Conservation (phyloP, 2,329 filamentous ascomycete species). For the Aureobasidium sp. region DNA sequence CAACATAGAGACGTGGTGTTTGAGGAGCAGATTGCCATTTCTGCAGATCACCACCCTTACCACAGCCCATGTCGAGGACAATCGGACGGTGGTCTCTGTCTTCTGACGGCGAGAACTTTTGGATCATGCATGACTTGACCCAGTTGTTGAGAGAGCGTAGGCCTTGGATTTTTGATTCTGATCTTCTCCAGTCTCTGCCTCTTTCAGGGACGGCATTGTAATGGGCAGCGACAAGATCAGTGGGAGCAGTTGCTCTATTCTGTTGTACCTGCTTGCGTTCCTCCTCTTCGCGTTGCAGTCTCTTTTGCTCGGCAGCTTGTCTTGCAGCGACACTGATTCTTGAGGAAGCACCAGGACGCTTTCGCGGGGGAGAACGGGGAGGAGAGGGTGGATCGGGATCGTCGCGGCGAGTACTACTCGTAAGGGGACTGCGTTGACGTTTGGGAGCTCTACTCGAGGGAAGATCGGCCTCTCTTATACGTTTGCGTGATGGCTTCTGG, state of each 20-base stretch:
- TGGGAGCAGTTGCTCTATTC: slow-evolving; percentile 65
- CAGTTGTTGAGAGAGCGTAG: slow-evolving; percentile 98
- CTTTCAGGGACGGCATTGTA: slow-evolving; percentile 97
- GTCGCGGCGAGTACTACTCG: slow-evolving; percentile 20
- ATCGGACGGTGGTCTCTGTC: slow-evolving; percentile 66
- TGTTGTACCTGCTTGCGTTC: slow-evolving; percentile 57
- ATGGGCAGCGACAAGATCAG: slow-evolving; percentile 91
- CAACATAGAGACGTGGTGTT: slow-evolving; percentile 91
- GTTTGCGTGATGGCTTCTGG: slow-evolving; percentile 22
- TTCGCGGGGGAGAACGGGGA: slow-evolving; percentile 29
- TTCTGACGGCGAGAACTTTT: slow-evolving; percentile 80
- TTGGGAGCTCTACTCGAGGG: slow-evolving; percentile 20
- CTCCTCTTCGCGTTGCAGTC: slow-evolving; percentile 44
- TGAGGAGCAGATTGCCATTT: slow-evolving; percentile 99
- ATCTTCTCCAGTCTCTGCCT: slow-evolving; percentile 94
- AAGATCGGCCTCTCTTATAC: slow-evolving; percentile 23
- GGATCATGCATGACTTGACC: slow-evolving; percentile 98
- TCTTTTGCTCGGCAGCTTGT: slow-evolving; percentile 68
- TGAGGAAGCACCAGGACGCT: slow-evolving; percentile 40
- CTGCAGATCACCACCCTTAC: slow-evolving; percentile 93
- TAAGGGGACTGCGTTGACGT: slow-evolving; percentile 24
- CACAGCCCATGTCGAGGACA: slow-evolving; percentile 95
- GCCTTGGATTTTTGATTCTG: slow-evolving; percentile 95
- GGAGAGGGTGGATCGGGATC: slow-evolving; percentile 33
- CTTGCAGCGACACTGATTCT: slow-evolving; percentile 74